phyloP scores from a whole-genome alignment of 2,329 filamentous ascomycete genomes.

The Colletotrichum lindemuthianum region DNA sequence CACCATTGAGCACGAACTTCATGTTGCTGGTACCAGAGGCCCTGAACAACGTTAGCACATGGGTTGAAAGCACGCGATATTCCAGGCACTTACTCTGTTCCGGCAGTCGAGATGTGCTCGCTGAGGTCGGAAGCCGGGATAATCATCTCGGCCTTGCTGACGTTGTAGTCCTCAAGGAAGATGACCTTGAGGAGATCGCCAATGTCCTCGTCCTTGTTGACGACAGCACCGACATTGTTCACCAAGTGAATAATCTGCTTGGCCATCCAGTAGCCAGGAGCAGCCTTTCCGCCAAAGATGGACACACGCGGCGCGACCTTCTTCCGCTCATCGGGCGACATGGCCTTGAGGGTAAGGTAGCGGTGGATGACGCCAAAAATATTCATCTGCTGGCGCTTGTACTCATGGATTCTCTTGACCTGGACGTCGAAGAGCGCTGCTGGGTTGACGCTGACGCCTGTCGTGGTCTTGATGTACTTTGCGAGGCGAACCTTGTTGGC shows the following conservation, averaged over 20 bases:
- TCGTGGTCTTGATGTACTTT: conserved; percentile 86
- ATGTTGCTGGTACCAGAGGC: conserved; percentile 94
- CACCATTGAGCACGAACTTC: conserved; percentile 99
- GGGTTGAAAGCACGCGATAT: neutral
- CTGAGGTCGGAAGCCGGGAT: conserved; percentile 93
- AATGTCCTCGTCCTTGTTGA: conserved; percentile 92
- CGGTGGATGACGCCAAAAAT: conserved; percentile 98
- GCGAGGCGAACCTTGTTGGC: conserved; percentile 94
- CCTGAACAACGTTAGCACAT: conserved; percentile 46
- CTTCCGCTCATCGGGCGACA: conserved; percentile 85
- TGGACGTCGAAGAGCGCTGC: conserved; percentile 93
- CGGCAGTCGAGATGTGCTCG: conserved; percentile 98
- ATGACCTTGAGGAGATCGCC: conserved; percentile 96
- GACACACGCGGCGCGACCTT: conserved; percentile 88
- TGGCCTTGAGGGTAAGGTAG: conserved; percentile 87
- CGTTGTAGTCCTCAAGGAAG: conserved; percentile 98
- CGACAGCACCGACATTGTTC: conserved; percentile 88
- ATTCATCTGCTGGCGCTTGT: conserved; percentile 98
- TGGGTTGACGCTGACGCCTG: conserved; percentile 85
- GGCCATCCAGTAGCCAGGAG: conserved; percentile 99
- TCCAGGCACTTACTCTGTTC: conserved; percentile 75
- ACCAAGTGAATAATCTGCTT: conserved; percentile 98
- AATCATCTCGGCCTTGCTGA: conserved; percentile 99
- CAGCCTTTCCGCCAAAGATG: conserved; percentile 97
- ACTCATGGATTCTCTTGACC: conserved; percentile 99